Conservation (phyloP, 306 rosid species). For the Castanea sativa region DNA sequence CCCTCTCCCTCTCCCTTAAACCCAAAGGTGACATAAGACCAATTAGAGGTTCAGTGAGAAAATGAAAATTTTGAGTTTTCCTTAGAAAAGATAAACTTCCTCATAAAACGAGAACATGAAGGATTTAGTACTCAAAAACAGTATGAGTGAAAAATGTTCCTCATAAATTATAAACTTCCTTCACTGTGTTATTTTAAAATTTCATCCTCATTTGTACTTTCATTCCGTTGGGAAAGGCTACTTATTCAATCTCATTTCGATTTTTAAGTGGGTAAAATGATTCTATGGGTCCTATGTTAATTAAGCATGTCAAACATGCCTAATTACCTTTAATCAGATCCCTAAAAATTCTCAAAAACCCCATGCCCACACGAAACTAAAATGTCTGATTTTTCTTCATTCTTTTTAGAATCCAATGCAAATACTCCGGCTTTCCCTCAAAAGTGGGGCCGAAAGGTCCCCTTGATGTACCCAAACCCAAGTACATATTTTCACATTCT, state of each 20-base stretch:
- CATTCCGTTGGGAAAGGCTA: background rate
- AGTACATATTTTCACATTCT: constrained; percentile 9
- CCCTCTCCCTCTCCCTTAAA: no score
- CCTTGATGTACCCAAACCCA: background rate
- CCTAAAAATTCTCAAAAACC: constrained; percentile 31
- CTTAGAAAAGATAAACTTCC: no score
- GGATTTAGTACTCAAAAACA: no score
- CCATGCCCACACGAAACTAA: background rate
- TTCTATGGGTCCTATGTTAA: constrained; percentile 27
- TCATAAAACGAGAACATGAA: no score
- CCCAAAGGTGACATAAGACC: no score
- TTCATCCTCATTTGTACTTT: background rate
- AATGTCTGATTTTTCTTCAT: background rate
- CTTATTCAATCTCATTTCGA: background rate
- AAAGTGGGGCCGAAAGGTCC: constrained; percentile 56
- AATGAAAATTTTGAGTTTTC: no score
- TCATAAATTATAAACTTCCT: background rate
- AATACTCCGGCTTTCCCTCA: constrained; percentile 37
- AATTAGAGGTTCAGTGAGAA: no score
- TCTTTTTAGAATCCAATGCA: constrained; percentile 48
- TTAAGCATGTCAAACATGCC: constrained; percentile 16
- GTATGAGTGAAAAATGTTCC: background rate
- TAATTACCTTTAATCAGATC: constrained; percentile 29
- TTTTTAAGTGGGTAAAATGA: constrained; percentile 46
- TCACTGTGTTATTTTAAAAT: background rate